These are phyloP conservation scores for Solanum gandarillasii DNA, from an alignment of 257 asterid genomes.

Conservation along the genomic window DNA sequence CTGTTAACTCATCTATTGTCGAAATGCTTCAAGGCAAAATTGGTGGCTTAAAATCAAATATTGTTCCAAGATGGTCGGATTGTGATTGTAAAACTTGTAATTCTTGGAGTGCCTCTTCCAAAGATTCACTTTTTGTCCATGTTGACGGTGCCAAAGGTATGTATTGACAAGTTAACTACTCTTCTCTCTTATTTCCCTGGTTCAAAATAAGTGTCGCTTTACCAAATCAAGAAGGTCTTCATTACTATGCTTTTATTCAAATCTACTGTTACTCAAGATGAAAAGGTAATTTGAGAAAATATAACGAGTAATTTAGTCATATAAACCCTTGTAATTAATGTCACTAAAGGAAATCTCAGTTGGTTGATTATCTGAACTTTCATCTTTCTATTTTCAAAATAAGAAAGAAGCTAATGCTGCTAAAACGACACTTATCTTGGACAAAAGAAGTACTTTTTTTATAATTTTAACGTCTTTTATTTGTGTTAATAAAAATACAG, in stretches of 20 bases:
- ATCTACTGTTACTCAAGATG: neutral
- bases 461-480: neutral
- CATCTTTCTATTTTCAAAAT: neutral
- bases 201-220: neutral
- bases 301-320: neutral
- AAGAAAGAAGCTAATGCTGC: neutral
- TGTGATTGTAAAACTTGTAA: constrained; percentile 78
- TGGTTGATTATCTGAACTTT: neutral
- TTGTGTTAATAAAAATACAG: constrained; percentile 14
- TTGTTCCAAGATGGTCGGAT: constrained; percentile 77
- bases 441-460: neutral
- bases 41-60: constrained; percentile 25
- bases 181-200: neutral
- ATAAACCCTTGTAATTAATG: neutral
- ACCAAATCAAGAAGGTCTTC: neutral
- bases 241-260: neutral
- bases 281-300: neutral
- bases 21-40: constrained; percentile 67
- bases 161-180: constrained; percentile 12
- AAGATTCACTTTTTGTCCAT: constrained; percentile 58
- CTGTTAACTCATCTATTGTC: constrained; percentile 50
- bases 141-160: constrained; percentile 64
- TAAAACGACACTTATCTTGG: neutral
- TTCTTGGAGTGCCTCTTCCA: constrained; percentile 45
- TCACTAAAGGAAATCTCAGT: neutral